Conservation (phyloP, 2,329 filamentous ascomycete genomes). For the Onygena corvina region DNA sequence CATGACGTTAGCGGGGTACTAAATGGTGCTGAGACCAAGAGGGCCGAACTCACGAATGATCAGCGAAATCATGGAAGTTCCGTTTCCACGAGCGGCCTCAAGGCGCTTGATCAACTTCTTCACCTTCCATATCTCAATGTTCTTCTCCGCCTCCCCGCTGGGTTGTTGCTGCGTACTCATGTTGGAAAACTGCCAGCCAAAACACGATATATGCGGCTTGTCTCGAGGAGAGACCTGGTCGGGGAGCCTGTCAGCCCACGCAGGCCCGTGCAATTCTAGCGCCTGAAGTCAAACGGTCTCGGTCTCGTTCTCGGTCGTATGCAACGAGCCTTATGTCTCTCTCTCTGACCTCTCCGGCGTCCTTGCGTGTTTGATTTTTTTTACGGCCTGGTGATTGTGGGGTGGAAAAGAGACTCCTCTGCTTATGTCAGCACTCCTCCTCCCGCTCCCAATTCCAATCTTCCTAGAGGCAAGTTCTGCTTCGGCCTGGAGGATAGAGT, state of each 20-base stretch:
- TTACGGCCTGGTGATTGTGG: slow-evolving; percentile 12
- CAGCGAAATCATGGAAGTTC: slow-evolving; percentile 98
- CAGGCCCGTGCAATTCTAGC: not conserved
- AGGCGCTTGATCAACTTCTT: slow-evolving; percentile 99
- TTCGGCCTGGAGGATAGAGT: too few species aligned
- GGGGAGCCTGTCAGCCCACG: slow-evolving; percentile 12
- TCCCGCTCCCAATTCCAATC: too few species aligned
- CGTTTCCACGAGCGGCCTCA: slow-evolving; percentile 92
- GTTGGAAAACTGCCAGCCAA: slow-evolving; percentile 36
- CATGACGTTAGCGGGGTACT: slow-evolving; percentile 6
- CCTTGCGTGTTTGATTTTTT: slow-evolving; percentile 14
- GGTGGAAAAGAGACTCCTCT: slow-evolving; percentile 1
- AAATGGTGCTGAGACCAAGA: not conserved
- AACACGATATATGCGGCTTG: not conserved
- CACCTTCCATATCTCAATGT: slow-evolving; percentile 80
- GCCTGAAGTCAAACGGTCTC: not conserved
- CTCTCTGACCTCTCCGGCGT: slow-evolving; percentile 11
- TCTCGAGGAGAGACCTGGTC: not conserved
- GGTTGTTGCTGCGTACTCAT: slow-evolving; percentile 67
- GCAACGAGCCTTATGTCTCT: not conserved
- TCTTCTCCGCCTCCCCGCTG: slow-evolving; percentile 94
- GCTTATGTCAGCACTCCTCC: slow-evolving; percentile 10
- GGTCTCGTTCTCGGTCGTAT: not conserved
- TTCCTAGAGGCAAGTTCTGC: too few species aligned
- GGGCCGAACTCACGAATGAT: slow-evolving; percentile 67